phyloP scores from a whole-genome alignment of 2,329 filamentous ascomycete genomes.

The Exophiala xenobiotica region DNA sequence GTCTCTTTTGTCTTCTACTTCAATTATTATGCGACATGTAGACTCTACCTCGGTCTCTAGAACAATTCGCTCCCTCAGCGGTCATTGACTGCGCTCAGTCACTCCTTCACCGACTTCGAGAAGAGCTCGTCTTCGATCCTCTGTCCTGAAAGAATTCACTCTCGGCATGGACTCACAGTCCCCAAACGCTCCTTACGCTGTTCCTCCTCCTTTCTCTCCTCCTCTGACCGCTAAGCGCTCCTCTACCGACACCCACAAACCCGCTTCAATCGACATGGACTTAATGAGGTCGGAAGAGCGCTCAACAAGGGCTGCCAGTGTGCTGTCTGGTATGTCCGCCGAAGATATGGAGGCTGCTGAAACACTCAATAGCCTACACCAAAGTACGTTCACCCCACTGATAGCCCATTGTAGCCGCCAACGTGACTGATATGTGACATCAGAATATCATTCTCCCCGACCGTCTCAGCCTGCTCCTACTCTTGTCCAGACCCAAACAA shows the following conservation, averaged over 20 bases:
- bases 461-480: conserved; percentile 61
- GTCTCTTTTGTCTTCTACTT: not conserved
- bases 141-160: not conserved
- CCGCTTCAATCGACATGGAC: conserved; percentile 41
- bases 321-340: conserved; percentile 43
- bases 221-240: conserved; percentile 23
- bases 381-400: conserved; percentile 51
- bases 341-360: conserved; percentile 64
- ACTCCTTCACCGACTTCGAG: not conserved
- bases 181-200: conserved; percentile 20
- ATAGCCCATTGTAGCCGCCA: not conserved
- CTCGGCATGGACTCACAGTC: conserved; percentile 25
- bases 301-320: conserved; percentile 45
- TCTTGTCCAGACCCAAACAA: conserved; percentile 38
- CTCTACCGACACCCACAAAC: conserved; percentile 20
- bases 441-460: conserved; percentile 30
- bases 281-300: conserved; percentile 38
- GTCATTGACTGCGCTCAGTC: conserved; percentile 1
- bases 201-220: conserved; percentile 29
- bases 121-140: too few species aligned
- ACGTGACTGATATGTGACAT: conserved; percentile 17
- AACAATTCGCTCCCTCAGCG: not conserved
- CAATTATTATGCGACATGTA: not conserved
- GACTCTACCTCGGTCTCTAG: not conserved
- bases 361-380: conserved; percentile 70